Percentiles rank a stretch among this genome's conserved stretches.
Evolutionary conservation across 768 basidiomycete species (phyloP).

Genomic region (Cystofilobasidium capitatum): DNA sequence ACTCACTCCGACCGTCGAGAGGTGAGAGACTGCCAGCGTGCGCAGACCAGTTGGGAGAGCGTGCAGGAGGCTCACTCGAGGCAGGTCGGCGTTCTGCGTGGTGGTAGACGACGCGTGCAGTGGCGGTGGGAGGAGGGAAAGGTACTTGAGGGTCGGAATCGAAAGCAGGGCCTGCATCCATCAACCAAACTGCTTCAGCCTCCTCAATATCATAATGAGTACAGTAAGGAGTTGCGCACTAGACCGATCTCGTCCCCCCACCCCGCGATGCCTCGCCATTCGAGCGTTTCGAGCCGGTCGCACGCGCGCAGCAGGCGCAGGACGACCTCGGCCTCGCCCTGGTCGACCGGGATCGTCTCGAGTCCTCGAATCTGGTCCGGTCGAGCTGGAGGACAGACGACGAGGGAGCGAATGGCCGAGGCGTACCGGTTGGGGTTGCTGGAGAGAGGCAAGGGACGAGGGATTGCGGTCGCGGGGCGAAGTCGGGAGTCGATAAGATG

Average conservation of each 20-base stretch:
- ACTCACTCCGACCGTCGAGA: conserved; percentile 17
- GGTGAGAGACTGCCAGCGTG: conserved; percentile 8
- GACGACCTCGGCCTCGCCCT: conserved; percentile 20
- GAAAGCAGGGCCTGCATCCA: conserved; percentile 6
- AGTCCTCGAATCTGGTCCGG: not conserved
- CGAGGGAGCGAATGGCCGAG: not conserved
- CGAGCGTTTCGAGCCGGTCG: not conserved
- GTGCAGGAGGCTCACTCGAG: conserved; percentile 17
- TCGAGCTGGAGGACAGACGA: conserved; percentile 5
- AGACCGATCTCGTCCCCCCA: conserved; percentile 25
- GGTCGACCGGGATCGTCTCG: not conserved
- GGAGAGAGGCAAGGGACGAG: not conserved
- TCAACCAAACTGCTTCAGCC: not conserved
- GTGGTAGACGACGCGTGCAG: conserved; percentile 11
- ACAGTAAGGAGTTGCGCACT: not conserved
- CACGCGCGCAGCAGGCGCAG: conserved; percentile 13
- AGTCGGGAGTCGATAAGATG: not conserved
- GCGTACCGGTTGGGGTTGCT: conserved; percentile 20
- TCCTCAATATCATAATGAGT: not conserved
- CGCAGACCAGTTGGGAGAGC: conserved; percentile 1
- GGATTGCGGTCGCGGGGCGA: not conserved
- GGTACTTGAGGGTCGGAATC: conserved; percentile 11
- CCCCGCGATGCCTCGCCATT: conserved; percentile 18
- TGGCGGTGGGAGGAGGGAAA: conserved; percentile 18
- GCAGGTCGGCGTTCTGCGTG: conserved; percentile 19